These are phyloP conservation scores for Sporobolomyces phaffii DNA, from an alignment of 768 basidiomycete genomes.

Conservation along the genomic window DNA sequence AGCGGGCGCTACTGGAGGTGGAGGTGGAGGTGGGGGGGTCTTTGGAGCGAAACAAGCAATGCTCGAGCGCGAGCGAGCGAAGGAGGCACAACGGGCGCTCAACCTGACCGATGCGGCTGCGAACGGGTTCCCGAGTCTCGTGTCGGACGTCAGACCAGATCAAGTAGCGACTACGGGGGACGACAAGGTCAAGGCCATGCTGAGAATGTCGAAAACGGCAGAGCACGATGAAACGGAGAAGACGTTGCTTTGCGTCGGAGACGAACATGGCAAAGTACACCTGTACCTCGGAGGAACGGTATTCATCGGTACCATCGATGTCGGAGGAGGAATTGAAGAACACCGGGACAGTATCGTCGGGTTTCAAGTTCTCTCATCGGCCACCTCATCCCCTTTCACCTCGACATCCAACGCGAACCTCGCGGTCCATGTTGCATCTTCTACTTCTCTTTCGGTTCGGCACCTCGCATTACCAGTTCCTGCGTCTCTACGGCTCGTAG, in stretches of 20 bases:
- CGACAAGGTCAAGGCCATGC: neutral
- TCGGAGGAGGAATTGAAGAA: neutral
- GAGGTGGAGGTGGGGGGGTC: slow-evolving; percentile 11
- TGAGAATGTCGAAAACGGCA: neutral
- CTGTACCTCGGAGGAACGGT: slow-evolving; percentile 36
- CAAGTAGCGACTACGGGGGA: neutral
- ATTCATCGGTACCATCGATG: slow-evolving; percentile 16
- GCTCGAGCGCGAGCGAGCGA: slow-evolving; percentile 34
- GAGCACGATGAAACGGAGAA: neutral
- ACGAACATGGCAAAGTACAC: slow-evolving; percentile 22
- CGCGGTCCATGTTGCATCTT: neutral
- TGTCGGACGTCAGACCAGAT: neutral
- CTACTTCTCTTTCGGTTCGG: neutral
- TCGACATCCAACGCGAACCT: no score
- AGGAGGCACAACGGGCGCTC: slow-evolving; percentile 31
- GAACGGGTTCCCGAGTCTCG: slow-evolving; percentile 9
- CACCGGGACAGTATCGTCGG: slow-evolving; percentile 1
- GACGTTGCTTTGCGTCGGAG: slow-evolving; percentile 26
- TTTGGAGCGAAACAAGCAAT: slow-evolving; percentile 38
- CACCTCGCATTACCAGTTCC: slow-evolving; percentile 13
- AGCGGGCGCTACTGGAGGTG: no score
- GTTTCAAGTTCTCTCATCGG: neutral
- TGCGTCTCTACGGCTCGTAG: slow-evolving; percentile 5
- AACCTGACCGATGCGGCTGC: neutral
- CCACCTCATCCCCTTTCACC: no score